Conservation (phyloP, 192 early-diverging fungal species). For the Allomyces arbusculus region DNA sequence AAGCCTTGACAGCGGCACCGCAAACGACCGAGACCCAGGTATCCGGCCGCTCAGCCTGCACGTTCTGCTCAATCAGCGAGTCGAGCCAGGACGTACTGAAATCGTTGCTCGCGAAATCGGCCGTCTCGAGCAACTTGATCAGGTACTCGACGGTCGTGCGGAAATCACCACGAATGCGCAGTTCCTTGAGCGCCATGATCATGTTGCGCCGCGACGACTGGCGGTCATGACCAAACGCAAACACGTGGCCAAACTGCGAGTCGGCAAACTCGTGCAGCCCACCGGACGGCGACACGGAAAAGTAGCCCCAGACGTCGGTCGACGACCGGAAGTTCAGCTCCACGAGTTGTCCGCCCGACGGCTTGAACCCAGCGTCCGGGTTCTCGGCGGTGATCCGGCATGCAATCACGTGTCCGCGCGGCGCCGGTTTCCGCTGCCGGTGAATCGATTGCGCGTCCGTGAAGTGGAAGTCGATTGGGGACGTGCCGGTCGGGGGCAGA, state of each 20-base stretch:
- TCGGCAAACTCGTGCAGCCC: constrained; percentile 99
- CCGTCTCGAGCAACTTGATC: constrained; percentile 74
- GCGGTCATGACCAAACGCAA: constrained; percentile 86
- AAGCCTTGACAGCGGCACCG: constrained; percentile 76
- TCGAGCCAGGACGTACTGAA: constrained; percentile 95
- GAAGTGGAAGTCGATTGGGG: constrained; percentile 89
- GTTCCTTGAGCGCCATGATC: constrained; percentile 91
- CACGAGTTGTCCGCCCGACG: constrained; percentile 83
- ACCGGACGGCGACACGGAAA: constrained; percentile 81
- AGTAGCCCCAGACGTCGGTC: constrained; percentile 99
- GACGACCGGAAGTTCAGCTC: constrained; percentile 92
- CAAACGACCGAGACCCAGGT: constrained; percentile 74
- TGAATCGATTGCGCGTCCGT: constrained; percentile 44
- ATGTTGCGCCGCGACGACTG: constrained; percentile 86
- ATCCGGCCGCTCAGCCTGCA: constrained; percentile 81
- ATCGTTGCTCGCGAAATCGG: constrained; percentile 68
- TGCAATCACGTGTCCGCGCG: constrained; percentile 96
- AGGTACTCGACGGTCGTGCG: constrained; percentile 96
- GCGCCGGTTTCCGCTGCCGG: constrained; percentile 74
- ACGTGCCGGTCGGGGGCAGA: constrained; percentile 59
- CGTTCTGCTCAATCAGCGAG: constrained; percentile 60
- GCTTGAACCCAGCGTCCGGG: constrained; percentile 98
- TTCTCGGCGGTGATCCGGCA: constrained; percentile 97
- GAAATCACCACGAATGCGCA: constrained; percentile 96
- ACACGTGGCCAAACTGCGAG: constrained; percentile 97